Percentiles rank a stretch among this genome's conserved stretches.
Evolutionary conservation across 2,329 filamentous ascomycete genomes (phyloP).

Genomic region (Parastagonospora avenae): DNA sequence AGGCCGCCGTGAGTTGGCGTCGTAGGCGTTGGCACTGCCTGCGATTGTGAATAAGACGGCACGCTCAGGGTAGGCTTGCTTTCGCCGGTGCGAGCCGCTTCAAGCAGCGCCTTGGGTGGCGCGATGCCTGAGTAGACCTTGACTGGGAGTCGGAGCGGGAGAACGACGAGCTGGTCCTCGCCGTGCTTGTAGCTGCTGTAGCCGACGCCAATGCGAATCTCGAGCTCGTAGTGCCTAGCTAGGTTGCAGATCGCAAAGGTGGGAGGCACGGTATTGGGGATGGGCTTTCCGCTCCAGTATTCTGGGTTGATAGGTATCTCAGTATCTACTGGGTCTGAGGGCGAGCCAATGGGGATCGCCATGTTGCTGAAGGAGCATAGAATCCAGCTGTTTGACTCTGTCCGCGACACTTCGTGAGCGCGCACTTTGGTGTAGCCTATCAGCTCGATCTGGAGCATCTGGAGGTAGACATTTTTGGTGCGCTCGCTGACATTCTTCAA

Average conservation of each 20-base stretch:
- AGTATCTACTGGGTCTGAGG: constrained; percentile 62
- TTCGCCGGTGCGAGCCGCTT: constrained; percentile 59
- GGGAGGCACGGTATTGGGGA: constrained; percentile 87
- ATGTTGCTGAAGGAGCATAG: constrained; percentile 75
- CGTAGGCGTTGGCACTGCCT: constrained; percentile 30
- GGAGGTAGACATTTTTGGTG: constrained; percentile 73
- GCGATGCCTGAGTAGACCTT: constrained; percentile 87
- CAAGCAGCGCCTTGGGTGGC: constrained; percentile 76
- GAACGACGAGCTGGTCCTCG: constrained; percentile 73
- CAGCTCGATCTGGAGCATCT: constrained; percentile 80
- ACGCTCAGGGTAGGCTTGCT: constrained; percentile 14
- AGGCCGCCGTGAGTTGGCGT: constrained; percentile 30
- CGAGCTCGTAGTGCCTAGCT: constrained; percentile 78
- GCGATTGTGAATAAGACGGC: constrained; percentile 16
- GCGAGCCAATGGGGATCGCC: constrained; percentile 69
- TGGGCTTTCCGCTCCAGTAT: constrained; percentile 72
- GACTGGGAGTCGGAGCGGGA: constrained; percentile 79
- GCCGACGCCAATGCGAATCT: constrained; percentile 77
- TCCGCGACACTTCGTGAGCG: constrained; percentile 74
- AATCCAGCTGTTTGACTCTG: constrained; percentile 76
- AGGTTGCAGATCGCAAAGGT: constrained; percentile 91
- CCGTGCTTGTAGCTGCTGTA: constrained; percentile 66
- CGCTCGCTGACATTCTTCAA: constrained; percentile 75
- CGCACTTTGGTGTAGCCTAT: constrained; percentile 79
- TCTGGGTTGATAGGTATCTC: constrained; percentile 72